phyloP scores from a whole-genome alignment of 495 filamentous ascomycete species.

The Podospora bellae-mahoneyi region DNA sequence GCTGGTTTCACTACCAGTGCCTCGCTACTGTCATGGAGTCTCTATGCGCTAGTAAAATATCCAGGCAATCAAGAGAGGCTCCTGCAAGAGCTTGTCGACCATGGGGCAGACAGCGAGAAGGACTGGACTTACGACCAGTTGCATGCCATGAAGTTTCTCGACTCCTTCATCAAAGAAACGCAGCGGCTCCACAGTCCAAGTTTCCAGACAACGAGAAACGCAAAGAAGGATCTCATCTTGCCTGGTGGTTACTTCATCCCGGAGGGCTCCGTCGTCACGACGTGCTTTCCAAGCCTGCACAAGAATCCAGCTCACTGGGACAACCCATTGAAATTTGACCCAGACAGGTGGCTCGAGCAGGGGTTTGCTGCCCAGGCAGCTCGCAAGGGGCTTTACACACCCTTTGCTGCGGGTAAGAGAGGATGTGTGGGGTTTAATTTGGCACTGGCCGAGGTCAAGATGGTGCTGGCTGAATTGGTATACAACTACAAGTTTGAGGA shows the following conservation, averaged over 20 bases:
- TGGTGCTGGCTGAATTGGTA: constrained; percentile 49
- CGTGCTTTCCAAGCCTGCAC: constrained; percentile 50
- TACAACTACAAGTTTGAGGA: constrained; percentile 53
- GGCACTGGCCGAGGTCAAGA: constrained; percentile 53
- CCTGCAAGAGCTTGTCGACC: constrained; percentile 52
- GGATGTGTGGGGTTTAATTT: constrained; percentile 60
- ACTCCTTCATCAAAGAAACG: constrained; percentile 57
- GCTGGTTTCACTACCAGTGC: constrained; percentile 56
- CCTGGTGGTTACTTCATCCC: constrained; percentile 55
- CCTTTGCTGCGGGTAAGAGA: constrained; percentile 50
- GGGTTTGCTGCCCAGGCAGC: constrained; percentile 39
- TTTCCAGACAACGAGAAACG: constrained; percentile 54
- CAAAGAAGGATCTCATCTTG: constrained; percentile 49
- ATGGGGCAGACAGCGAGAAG: constrained; percentile 36
- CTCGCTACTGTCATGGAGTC: constrained; percentile 51
- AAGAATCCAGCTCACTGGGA: constrained; percentile 52
- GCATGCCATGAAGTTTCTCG: constrained; percentile 45
- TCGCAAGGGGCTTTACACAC: constrained; percentile 47
- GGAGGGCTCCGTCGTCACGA: constrained; percentile 47
- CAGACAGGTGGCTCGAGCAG: constrained; percentile 54
- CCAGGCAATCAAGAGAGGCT: constrained; percentile 50
- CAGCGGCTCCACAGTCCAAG: constrained; percentile 55
- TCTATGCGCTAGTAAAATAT: constrained; percentile 50
- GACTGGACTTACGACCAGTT: constrained; percentile 41
- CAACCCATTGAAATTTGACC: constrained; percentile 51